Conservation (phyloP, 2,329 filamentous ascomycete genomes). For the Aspergillus intermedius region DNA sequence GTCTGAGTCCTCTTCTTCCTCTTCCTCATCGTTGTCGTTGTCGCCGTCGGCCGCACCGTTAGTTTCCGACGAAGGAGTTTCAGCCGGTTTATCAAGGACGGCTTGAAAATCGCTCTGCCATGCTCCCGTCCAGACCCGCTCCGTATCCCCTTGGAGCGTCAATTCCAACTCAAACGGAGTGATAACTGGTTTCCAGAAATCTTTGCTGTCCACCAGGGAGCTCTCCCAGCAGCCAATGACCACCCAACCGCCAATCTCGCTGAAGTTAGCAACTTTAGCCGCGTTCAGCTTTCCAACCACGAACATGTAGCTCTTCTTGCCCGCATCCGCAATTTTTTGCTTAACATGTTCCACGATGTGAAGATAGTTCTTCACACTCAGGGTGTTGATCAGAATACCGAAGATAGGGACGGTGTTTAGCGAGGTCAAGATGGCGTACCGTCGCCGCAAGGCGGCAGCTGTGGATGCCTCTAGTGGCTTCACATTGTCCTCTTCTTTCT, state of each 20-base stretch:
- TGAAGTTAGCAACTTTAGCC: constrained; percentile 93
- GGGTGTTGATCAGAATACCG: constrained; percentile 91
- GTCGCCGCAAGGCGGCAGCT: constrained; percentile 62
- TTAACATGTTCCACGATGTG: constrained; percentile 69
- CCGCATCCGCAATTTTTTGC: constrained; percentile 64
- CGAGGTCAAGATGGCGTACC: constrained; percentile 78
- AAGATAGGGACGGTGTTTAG: constrained; percentile 77
- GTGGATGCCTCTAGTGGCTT: constrained; percentile 46
- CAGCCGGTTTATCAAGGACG: constrained; percentile 44
- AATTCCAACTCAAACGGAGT: constrained; percentile 91
- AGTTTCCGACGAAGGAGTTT: constrained; percentile 11
- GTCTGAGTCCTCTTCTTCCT: constrained; percentile 61
- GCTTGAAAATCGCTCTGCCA: constrained; percentile 85
- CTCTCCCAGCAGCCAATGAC: constrained; percentile 98
- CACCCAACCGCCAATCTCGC: constrained; percentile 92
- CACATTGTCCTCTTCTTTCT: constrained; percentile 19
- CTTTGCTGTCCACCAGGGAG: constrained; percentile 78
- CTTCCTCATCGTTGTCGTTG: constrained; percentile 6
- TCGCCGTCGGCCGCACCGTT: constrained; percentile 16
- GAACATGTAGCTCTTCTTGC: constrained; percentile 93
- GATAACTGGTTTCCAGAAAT: constrained; percentile 81
- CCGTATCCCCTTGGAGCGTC: constrained; percentile 66
- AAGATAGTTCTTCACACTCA: constrained; percentile 87
- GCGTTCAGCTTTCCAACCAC: constrained; percentile 96
- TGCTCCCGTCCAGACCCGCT: constrained; percentile 75